Base-by-base conservation (phyloP, 1,284 basidiomycete genomes). In the Marasmius sp. region DNA sequence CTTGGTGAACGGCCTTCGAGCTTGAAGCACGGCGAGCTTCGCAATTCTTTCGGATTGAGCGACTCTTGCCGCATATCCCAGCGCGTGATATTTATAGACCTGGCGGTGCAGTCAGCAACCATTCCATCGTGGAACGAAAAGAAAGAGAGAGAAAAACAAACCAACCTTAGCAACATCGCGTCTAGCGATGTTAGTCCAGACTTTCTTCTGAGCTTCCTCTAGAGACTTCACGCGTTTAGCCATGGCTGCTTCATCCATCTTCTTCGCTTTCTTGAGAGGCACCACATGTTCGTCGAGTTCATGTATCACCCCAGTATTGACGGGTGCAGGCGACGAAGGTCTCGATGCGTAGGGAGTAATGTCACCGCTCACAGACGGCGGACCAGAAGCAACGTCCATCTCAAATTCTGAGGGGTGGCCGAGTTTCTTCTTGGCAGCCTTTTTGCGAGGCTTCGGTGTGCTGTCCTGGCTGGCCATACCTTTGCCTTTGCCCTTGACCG, bases 101-200 rank as follows among this genome's bases (percentile, higher is more conserved):
- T 95, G 64, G 14, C 47, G 49, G 38, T 38, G 53, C 59, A 57
- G 50, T 71, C 34, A 59, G 57, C 11, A 49, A 16, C 10, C 34
- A 12, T 22, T 54, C 43, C 9, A 8, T 1, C 3, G 20, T 20
- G 34, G 1, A 3, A 41, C 47, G 18, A 27, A 12, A 10, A 11
- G 11, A 33, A 56, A 16, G 18, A 51, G 34, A 50, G 10, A 16
- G 20, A 33, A 37, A 37, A 8, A 36, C 6, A 36, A 37, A 60
- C 71, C 58, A 68, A 92, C 94, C 81, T 91, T 94, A 22, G 89
- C 87, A 39, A 95, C 85, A 70, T 96, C 94, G 67, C 88, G 83
- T 63, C 85, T 80, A 1, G 92, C 92, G 56, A 96, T 93, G 66
- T 87, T 89, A 27, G 87, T 87, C 94, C 94, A 96, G 9, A 93